Evolutionary conservation across 345 rosid genomes (phyloP).

Genomic region (Dimocarpus longan): DNA sequence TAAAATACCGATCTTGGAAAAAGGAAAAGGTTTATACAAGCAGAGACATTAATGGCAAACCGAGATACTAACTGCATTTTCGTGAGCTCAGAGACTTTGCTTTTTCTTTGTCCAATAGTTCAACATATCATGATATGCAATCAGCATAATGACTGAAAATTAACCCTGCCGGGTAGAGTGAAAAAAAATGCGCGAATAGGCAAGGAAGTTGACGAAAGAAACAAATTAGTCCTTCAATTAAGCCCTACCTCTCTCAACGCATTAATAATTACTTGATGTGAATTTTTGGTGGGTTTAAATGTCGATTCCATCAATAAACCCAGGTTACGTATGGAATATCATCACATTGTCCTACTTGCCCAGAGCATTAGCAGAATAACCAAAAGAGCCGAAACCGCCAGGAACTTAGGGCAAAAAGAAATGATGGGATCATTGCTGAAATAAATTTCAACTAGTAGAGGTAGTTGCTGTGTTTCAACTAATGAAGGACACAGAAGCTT

Average conservation of each 20-base stretch:
- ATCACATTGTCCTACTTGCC: background rate
- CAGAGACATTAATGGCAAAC: background rate
- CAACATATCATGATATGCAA: background rate
- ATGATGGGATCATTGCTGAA: conserved; percentile 4
- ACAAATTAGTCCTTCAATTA: background rate
- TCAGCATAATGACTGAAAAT: background rate
- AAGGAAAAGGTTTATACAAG: background rate
- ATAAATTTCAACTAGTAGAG: background rate
- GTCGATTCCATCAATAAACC: background rate
- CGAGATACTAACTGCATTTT: background rate
- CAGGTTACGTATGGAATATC: background rate
- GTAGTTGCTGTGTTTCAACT: background rate
- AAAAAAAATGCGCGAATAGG: background rate
- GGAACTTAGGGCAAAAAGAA: background rate
- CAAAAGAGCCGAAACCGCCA: conserved; percentile 4
- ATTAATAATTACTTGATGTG: background rate
- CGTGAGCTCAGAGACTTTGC: background rate
- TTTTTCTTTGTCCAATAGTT: background rate
- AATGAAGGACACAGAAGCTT: background rate
- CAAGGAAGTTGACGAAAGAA: background rate
- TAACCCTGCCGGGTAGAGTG: background rate
- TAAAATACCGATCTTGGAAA: background rate
- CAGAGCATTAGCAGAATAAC: background rate
- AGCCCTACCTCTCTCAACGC: background rate
- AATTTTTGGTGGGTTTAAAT: background rate